Base-by-base conservation (phyloP, 306 rosid species). In the Fragaria vesca region DNA sequence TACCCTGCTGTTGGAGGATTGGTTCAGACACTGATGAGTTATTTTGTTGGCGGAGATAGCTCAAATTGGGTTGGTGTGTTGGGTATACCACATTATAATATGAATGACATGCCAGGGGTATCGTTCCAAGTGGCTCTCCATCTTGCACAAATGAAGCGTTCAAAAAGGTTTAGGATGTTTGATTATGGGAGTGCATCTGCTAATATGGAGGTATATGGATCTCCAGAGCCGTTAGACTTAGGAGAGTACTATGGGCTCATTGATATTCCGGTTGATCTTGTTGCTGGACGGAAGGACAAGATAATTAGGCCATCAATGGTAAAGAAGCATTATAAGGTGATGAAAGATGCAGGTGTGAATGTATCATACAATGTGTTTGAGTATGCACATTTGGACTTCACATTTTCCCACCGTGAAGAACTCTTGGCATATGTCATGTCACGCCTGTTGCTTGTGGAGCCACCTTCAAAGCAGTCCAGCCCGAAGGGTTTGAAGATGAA, bases 51-150 rank as follows among this genome's bases (percentile, higher is more conserved):
- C 8, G 98, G 98, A 30, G 98, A 94, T 85, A 94, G 97, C 83
- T 94, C 98, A 63, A 94, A 94, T 72, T 94, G 98, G 98, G 94
- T 94, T 40, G 98, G 98, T 18, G 97, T 89, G 13, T 69, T 92
- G 68, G 96, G 96, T 20, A 66, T 91, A 54, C 97, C 98, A 5
- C 98, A 94, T 83, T 94, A 94, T 85, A 94, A 94, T 81, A 94
- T 92, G 96, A 90, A 94, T 45, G 98, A 94, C 79, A 94, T 94
- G 98, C 98, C 97, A 0, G 98, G 98, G 21, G 89, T 94, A 21
- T 84, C 98, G 28, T 88, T 94, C 68, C 88, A 80, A 0, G 88
- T 94, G 69, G 92, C 88, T 4, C 87, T 92, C 50, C 98, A 94
- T 86, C 90, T 92, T 71, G 96, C 95, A 1, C 98, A 94, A 85